Evolutionary conservation across 805 yeast species (phyloP).

Genomic region (Schwanniomyces pseudopolymorphus): DNA sequence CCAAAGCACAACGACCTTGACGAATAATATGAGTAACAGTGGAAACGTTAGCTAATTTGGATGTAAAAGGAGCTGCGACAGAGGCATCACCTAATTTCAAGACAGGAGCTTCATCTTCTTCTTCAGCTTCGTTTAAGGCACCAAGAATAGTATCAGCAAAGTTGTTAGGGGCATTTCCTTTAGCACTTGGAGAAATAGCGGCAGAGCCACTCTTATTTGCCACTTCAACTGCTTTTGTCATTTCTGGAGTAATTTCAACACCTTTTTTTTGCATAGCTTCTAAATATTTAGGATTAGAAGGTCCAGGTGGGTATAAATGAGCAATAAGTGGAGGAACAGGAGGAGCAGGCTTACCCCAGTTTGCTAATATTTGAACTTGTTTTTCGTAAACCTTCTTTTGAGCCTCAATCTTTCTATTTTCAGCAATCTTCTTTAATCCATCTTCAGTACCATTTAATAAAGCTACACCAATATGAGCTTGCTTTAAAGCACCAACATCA

Average conservation of each 20-base stretch:
- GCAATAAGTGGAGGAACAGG: constrained; percentile 87
- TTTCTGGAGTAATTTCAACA: constrained; percentile 72
- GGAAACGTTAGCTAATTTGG: constrained; percentile 86
- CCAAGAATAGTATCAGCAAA: constrained; percentile 65
- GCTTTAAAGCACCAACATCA: constrained; percentile 98
- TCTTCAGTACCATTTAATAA: constrained; percentile 95
- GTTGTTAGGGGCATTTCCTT: constrained; percentile 26
- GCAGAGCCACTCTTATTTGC: constrained; percentile 44
- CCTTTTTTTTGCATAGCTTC: constrained; percentile 85
- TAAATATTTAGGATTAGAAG: constrained; percentile 82
- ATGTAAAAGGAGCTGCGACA: constrained; percentile 98
- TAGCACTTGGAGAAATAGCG: constrained; percentile 27
- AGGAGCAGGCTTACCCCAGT: constrained; percentile 83
- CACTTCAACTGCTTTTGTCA: constrained; percentile 56
- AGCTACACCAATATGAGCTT: constrained; percentile 98
- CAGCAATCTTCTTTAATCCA: constrained; percentile 84
- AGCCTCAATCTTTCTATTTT: constrained; percentile 67
- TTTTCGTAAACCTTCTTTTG: constrained; percentile 72
- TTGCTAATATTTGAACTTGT: constrained; percentile 73
- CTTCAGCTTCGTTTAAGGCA: constrained; percentile 51
- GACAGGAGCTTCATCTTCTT: constrained; percentile 86
- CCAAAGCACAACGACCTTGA: constrained; percentile 97
- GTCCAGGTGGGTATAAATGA: constrained; percentile 95
- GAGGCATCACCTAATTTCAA: constrained; percentile 97
- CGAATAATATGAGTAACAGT: constrained; percentile 92